Evolutionary conservation across 257 asterid species (phyloP).

Genomic region (Penstemon barbatus): DNA sequence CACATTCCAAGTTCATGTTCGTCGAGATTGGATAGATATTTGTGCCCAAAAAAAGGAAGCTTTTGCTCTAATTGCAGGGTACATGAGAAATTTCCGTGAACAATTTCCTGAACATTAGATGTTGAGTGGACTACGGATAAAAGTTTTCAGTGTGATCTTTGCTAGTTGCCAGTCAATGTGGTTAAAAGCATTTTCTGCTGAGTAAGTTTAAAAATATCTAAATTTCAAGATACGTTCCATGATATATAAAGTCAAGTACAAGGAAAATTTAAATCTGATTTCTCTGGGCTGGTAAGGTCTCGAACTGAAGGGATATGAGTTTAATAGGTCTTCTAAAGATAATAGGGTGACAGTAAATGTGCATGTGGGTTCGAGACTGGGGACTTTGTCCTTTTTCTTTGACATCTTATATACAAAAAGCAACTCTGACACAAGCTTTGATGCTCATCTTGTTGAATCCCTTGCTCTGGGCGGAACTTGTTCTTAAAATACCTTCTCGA

Average conservation of each 20-base stretch:
- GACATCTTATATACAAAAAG: neutral
- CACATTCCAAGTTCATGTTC: conserved; percentile 1
- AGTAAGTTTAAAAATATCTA: no score
- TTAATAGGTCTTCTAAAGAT: neutral
- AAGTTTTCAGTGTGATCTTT: no score
- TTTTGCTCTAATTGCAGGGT: no score
- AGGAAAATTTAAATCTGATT: no score
- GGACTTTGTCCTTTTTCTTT: neutral
- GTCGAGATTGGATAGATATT: neutral
- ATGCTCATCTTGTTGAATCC: neutral
- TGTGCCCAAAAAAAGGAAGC: neutral
- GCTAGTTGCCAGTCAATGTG: no score
- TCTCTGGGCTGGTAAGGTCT: no score
- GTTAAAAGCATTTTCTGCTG: no score
- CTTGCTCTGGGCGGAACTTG: neutral
- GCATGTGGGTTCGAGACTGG: neutral
- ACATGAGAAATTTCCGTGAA: neutral
- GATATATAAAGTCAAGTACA: no score
- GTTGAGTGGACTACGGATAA: no score
- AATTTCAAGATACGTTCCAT: no score
- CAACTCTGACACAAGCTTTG: neutral
- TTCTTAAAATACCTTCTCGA: neutral
- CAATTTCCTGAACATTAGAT: neutral
- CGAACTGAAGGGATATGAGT: no score
- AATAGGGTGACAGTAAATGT: neutral